Evolutionary conservation across 2,329 filamentous ascomycete genomes (phyloP).

Genomic region (Phialophora tarda): DNA sequence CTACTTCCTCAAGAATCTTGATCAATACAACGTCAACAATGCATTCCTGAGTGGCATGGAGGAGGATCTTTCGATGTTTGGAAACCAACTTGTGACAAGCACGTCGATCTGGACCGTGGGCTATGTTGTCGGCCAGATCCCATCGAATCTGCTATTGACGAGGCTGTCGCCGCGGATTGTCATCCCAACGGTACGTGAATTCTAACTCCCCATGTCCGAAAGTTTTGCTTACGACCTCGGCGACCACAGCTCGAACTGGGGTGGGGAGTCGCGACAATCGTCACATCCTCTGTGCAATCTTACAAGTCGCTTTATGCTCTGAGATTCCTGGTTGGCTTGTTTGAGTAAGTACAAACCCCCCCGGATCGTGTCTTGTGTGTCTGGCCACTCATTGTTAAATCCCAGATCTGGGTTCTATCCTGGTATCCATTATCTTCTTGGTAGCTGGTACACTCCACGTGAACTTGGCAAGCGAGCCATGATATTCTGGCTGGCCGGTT

Average conservation of each 20-base stretch:
- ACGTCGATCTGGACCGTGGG: slow-evolving; percentile 59
- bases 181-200: slow-evolving; percentile 23
- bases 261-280: slow-evolving; percentile 63
- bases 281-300: slow-evolving; percentile 56
- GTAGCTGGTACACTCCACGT: slow-evolving; percentile 38
- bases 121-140: slow-evolving; percentile 59
- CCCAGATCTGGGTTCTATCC: slow-evolving; percentile 17
- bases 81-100: slow-evolving; percentile 57
- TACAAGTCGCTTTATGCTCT: slow-evolving; percentile 40
- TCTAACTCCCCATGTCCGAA: slow-evolving; percentile 30
- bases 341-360: slow-evolving; percentile 19
- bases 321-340: slow-evolving; percentile 26
- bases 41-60: slow-evolving; percentile 54
- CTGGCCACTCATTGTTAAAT: slow-evolving; percentile 11
- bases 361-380: not conserved
- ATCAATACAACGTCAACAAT: slow-evolving; percentile 34
- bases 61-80: slow-evolving; percentile 57
- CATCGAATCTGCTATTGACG: slow-evolving; percentile 58
- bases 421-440: slow-evolving; percentile 11
- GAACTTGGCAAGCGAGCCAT: slow-evolving; percentile 49
- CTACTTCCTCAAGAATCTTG: slow-evolving; percentile 29
- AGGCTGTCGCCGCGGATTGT: slow-evolving; percentile 23
- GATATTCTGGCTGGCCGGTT: slow-evolving; percentile 46
- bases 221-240: slow-evolving; percentile 54
- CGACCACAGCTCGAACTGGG: slow-evolving; percentile 59